Conservation (phyloP, 2,329 filamentous ascomycete species). For the Penicillium sp. region DNA sequence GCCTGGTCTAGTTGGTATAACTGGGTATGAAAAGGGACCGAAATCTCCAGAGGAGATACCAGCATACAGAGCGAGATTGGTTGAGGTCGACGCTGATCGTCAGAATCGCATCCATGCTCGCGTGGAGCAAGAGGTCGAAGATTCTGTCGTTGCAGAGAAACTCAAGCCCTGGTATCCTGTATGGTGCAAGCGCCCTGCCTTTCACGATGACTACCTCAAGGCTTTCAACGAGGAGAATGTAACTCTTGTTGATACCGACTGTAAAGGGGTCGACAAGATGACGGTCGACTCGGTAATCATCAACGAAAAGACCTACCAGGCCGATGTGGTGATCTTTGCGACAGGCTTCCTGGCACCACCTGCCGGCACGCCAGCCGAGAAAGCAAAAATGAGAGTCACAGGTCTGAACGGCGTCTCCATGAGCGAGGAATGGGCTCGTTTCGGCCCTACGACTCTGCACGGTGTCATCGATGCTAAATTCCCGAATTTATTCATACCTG, state of each 20-base stretch:
- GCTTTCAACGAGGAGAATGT: constrained; percentile 36
- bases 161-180: constrained; percentile 61
- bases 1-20: constrained; percentile 2
- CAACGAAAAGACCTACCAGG: neutral
- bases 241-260: constrained; percentile 29
- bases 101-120: neutral
- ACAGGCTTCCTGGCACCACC: constrained; percentile 9
- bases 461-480: constrained; percentile 52
- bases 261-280: constrained; percentile 11
- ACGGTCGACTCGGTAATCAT: constrained; percentile 2
- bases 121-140: constrained; percentile 40
- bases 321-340: constrained; percentile 12
- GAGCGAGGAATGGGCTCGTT: constrained; percentile 46
- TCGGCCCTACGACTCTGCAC: constrained; percentile 54
- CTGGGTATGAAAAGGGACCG: constrained; percentile 5
- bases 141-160: constrained; percentile 51
- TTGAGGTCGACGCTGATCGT: constrained; percentile 14
- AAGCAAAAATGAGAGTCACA: constrained; percentile 39
- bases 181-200: constrained; percentile 64
- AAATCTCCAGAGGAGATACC: constrained; percentile 5
- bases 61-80: neutral
- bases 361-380: constrained; percentile 32
- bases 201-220: constrained; percentile 38
- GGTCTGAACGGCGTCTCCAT: constrained; percentile 51
- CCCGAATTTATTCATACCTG: constrained; percentile 56